Evolutionary conservation across 176 grass and related monocot species (phyloP), one percentile per base, ranked within the genome.

Genomic region (Avena sativa): DNA sequence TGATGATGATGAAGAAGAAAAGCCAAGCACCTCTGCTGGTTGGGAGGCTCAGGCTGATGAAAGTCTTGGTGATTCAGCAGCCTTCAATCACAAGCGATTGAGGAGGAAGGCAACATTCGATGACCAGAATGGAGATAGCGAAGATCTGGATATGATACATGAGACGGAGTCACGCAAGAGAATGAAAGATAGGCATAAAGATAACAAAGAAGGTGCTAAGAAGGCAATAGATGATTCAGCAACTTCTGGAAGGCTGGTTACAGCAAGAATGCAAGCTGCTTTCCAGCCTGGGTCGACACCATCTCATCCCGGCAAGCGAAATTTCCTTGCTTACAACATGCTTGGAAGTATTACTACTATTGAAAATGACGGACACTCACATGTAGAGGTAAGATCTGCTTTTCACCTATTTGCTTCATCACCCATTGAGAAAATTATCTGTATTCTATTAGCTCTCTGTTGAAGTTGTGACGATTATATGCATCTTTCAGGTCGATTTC

Each of bases 281-380:
- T 98, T 98, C 86, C 96, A 98, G 85, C 88, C 88, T 66, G 96
- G 96, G 17, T 98, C 86, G 4, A 98, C 96, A 43, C 90, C 92
- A 74, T 70, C 87, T 80, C 88, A 95, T 79, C 25, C 47, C 82
- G 92, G 92, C 78, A 94, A 87, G 76, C 89, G 92, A 15, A 87
- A 91, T 72, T 98, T 98, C 86, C 91, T 98, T 36, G 90, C 88
- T 59, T 98, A 96, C 79, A 98, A 91, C 83, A 93, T 98, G 90
- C 93, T 95, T 81, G 96, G 96, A 48, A 91, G 86, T 87, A 88
- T 98, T 69, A 98, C 96, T 25, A 92, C 96, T 51, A 84, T 95
- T 56, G 86, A 98, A 89, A 98, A 95, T 83, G 96, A 98, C 20
- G 93, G 91, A 0, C 85, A 88, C 66, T 95, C 96, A 71, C 96